Conservation (phyloP, 2,329 filamentous ascomycete species). For the Pestalotiopsis fici region DNA sequence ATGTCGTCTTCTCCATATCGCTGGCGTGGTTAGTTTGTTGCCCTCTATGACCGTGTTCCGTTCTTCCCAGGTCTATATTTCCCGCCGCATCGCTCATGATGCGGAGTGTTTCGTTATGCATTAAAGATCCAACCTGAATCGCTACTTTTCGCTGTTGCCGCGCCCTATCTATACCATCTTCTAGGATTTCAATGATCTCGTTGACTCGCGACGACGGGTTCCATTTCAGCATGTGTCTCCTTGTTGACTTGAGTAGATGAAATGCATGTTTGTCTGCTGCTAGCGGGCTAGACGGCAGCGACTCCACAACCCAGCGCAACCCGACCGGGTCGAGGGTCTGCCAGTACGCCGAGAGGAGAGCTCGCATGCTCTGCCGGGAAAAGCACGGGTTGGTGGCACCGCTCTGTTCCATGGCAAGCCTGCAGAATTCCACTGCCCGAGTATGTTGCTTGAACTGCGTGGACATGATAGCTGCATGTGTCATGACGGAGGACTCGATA, state of each 20-base stretch:
- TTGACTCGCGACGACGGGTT: background rate
- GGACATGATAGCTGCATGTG: slow-evolving; percentile 25
- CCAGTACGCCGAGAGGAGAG: slow-evolving; percentile 24
- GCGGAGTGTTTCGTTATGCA: slow-evolving; percentile 22
- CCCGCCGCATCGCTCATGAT: slow-evolving; percentile 25
- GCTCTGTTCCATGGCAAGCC: slow-evolving; percentile 22
- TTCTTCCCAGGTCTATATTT: background rate
- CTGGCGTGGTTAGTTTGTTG: background rate
- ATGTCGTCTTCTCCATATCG: background rate
- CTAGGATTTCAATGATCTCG: slow-evolving; percentile 17
- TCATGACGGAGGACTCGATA: slow-evolving; percentile 22
- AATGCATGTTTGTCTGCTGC: slow-evolving; percentile 20
- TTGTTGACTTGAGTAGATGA: slow-evolving; percentile 20
- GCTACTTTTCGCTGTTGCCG: slow-evolving; percentile 13
- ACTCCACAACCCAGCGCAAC: slow-evolving; percentile 21
- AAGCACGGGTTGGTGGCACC: slow-evolving; percentile 25
- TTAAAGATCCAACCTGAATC: slow-evolving; percentile 15
- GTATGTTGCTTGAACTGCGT: slow-evolving; percentile 19
- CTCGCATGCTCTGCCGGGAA: slow-evolving; percentile 22
- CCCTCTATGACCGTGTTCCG: background rate
- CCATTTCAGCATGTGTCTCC: slow-evolving; percentile 17
- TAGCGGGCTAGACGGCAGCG: slow-evolving; percentile 20
- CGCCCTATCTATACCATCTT: slow-evolving; percentile 14
- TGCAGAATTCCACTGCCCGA: slow-evolving; percentile 27
- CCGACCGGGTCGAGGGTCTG: slow-evolving; percentile 19